Conservation (phyloP, 2,329 filamentous ascomycete genomes). For the Ophiostoma quercus region DNA sequence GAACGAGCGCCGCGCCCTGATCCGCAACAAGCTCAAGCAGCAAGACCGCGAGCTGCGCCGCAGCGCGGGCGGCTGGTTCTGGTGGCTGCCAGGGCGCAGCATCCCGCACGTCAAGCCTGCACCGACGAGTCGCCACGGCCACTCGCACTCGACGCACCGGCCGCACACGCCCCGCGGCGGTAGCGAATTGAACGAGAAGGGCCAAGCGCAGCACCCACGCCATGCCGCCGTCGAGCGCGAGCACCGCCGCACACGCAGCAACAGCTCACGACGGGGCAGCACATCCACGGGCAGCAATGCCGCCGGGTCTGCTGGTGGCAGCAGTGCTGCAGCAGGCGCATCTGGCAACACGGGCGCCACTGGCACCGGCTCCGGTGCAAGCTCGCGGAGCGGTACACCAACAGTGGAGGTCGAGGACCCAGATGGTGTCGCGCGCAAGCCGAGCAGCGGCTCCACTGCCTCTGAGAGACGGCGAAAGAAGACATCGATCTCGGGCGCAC, state of each 20-base stretch:
- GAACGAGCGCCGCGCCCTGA: conserved; percentile 75
- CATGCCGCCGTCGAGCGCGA: conserved; percentile 43
- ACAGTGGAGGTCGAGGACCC: conserved; percentile 43
- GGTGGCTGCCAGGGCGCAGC: conserved; percentile 74
- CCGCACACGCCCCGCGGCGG: conserved; percentile 24
- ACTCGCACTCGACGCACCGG: background rate
- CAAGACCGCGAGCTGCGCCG: conserved; percentile 63
- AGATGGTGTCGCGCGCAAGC: conserved; percentile 36
- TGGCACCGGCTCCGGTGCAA: conserved; percentile 28
- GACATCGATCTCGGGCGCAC: conserved; percentile 27
- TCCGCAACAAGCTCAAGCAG: conserved; percentile 64
- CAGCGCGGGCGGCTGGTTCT: conserved; percentile 67
- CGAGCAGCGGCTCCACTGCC: conserved; percentile 44
- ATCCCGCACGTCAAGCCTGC: conserved; percentile 4
- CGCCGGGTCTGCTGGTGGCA: background rate
- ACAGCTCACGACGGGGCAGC: conserved; percentile 49
- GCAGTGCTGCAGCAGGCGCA: conserved; percentile 36
- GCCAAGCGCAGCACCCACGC: conserved; percentile 41
- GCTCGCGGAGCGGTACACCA: conserved; percentile 31
- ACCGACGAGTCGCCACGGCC: background rate
- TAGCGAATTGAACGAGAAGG: conserved; percentile 16
- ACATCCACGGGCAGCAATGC: conserved; percentile 32
- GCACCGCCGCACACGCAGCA: conserved; percentile 47
- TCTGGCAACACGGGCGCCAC: conserved; percentile 33
- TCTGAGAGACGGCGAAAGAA: conserved; percentile 52